Base-by-base conservation (phyloP, 192 early-diverging fungal genomes). In the Piromyces finnis region DNA sequence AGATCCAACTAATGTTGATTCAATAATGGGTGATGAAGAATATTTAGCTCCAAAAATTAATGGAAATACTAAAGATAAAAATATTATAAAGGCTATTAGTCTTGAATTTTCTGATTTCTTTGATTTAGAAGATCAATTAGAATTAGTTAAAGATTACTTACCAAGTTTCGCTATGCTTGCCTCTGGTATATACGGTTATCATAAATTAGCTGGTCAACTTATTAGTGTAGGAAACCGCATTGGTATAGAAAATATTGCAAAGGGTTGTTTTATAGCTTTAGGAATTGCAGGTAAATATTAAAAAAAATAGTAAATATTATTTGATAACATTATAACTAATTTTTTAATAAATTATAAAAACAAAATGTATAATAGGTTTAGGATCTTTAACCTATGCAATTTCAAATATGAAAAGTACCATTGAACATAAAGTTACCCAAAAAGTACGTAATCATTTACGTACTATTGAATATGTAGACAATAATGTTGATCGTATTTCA, bases 61-160 rank as follows among this genome's bases (percentile, higher is more conserved):
- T n/a, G 80, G 15, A 16, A 12, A 6, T 26, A 15, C 2, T 30
- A 9, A 26, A 81, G 83, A 16, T 86, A 86, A 80, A 84, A 87
- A 29, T 35, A 29, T 30, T 3, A 22, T 80, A 18, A 77, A 78
- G 78, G 79, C 78, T 29, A 78, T 29, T 22, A 29, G 79, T 30
- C 79, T 90, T 78, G 84, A 87, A 78, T 37, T 90, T 11, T 82
- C 83, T 6, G 88, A 88, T 28, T 88, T 89, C 59, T 88, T 90
- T 78, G 89, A 90, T 30, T 77, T 84, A 18, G 29, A 81, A 77
- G 89, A 90, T 79, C 86, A 84, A 79, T 79, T 87, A 30, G 89
- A 91, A 77, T 51, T 91, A 77, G 80, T 83, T 78, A 85, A 84
- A 80, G 88, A 87, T 29, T 91, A 88, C 79, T 79, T 85, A 28